phyloP scores from a whole-genome alignment of 306 rosid species.

The Lathyrus aphaca region DNA sequence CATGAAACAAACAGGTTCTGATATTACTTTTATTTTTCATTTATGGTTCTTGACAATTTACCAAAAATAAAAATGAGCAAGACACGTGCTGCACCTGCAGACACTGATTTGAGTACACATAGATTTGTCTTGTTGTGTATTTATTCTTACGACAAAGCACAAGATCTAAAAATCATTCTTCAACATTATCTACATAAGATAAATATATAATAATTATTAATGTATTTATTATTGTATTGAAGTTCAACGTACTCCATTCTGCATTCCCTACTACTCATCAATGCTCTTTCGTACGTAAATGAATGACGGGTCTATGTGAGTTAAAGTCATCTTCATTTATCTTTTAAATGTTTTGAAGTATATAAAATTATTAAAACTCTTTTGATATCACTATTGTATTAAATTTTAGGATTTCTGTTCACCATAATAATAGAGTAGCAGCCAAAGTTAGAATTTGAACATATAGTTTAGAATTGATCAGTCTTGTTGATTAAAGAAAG shows the following conservation, averaged over 20 bases:
- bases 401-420: too few species aligned
- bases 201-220: not conserved
- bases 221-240: not conserved
- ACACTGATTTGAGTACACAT: constrained; percentile 25
- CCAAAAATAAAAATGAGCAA: constrained; percentile 33
- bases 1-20: not conserved
- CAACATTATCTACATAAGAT: constrained; percentile 30
- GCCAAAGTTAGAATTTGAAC: too few species aligned
- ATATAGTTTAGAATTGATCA: too few species aligned
- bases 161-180: constrained; percentile 16
- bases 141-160: constrained; percentile 37
- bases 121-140: constrained; percentile 33
- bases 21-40: constrained; percentile 2
- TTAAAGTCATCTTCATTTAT: too few species aligned
- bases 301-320: too few species aligned
- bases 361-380: too few species aligned
- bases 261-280: not conserved
- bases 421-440: too few species aligned
- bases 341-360: too few species aligned
- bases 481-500: too few species aligned
- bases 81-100: constrained; percentile 35
- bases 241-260: not conserved
- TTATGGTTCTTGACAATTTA: constrained; percentile 12
- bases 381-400: too few species aligned
- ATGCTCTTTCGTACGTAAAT: too few species aligned